These are phyloP conservation scores for Rubia tinctorum DNA, from an alignment of 305 asterid genomes.

Conservation along the genomic window DNA sequence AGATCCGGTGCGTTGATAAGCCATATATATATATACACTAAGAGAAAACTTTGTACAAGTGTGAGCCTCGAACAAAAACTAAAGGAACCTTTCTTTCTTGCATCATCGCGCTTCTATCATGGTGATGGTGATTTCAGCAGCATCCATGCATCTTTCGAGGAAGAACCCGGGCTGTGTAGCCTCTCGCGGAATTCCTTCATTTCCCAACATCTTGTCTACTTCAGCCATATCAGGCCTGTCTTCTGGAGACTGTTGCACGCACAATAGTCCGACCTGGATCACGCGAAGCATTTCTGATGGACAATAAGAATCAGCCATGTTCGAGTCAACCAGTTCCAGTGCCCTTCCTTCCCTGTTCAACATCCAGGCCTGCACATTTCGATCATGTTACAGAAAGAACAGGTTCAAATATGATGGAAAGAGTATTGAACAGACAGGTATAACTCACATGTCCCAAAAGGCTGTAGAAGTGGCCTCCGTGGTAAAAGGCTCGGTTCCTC, in stretches of 20 bases:
- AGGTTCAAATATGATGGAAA: too few species aligned
- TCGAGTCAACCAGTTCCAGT: slow-evolving; percentile 28
- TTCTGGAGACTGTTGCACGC: slow-evolving; percentile 40
- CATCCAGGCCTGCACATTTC: slow-evolving; percentile 29
- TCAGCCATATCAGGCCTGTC: slow-evolving; percentile 50
- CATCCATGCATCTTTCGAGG: slow-evolving; percentile 22
- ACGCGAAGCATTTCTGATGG: slow-evolving; percentile 25
- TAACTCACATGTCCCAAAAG: slow-evolving; percentile 36
- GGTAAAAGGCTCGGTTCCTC: slow-evolving; percentile 20
- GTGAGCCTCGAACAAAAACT: not conserved
- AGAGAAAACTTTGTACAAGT: not conserved
- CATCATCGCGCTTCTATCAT: slow-evolving; percentile 29
- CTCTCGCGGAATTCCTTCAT: slow-evolving; percentile 33
- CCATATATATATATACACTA: not conserved
- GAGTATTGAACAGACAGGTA: too few species aligned
- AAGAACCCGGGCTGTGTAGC: slow-evolving; percentile 50
- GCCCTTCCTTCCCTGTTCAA: slow-evolving; percentile 33
- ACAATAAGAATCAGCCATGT: slow-evolving; percentile 7
- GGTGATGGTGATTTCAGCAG: slow-evolving; percentile 5
- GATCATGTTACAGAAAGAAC: too few species aligned
- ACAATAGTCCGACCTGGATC: slow-evolving; percentile 27
- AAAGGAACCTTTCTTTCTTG: too few species aligned
- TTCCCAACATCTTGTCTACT: slow-evolving; percentile 44
- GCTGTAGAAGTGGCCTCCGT: slow-evolving; percentile 22
- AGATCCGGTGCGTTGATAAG: too few species aligned